Conservation (phyloP, 1,139 yeast genomes). For the Hyphopichia wangnamkhiaoensis region DNA sequence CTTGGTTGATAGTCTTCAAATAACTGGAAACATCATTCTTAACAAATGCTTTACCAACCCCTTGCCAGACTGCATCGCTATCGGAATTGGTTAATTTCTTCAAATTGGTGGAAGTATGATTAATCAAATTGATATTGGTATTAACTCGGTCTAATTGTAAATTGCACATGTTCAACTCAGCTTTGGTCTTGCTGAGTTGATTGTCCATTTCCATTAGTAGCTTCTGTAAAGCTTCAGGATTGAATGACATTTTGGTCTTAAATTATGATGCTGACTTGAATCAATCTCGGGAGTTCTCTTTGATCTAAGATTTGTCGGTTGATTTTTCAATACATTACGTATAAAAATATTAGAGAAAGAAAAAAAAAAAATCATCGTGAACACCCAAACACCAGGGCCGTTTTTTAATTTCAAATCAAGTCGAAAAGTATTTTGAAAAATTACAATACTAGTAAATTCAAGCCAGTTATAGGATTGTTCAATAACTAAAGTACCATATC, state of each 20-base stretch:
- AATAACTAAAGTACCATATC: no score
- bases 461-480: no score
- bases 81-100: slow-evolving; percentile 35
- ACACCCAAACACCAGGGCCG: no score
- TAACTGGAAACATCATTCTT: slow-evolving; percentile 46
- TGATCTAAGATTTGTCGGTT: no score
- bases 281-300: no score
- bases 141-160: slow-evolving; percentile 58
- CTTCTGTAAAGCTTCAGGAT: slow-evolving; percentile 55
- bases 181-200: slow-evolving; percentile 57
- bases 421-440: no score
- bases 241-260: slow-evolving; percentile 37
- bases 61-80: slow-evolving; percentile 71
- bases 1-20: slow-evolving; percentile 47
- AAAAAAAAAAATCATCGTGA: no score
- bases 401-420: no score
- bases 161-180: slow-evolving; percentile 65
- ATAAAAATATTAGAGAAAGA: no score
- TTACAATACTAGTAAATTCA: no score
- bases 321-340: no score
- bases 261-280: no score
- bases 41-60: slow-evolving; percentile 78
- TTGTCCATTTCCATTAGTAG: slow-evolving; percentile 63
- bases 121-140: slow-evolving; percentile 59
- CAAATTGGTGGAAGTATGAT: slow-evolving; percentile 58